Evolutionary conservation across 2,329 filamentous ascomycete species (phyloP).

Genomic region (Paraphoma sp.): DNA sequence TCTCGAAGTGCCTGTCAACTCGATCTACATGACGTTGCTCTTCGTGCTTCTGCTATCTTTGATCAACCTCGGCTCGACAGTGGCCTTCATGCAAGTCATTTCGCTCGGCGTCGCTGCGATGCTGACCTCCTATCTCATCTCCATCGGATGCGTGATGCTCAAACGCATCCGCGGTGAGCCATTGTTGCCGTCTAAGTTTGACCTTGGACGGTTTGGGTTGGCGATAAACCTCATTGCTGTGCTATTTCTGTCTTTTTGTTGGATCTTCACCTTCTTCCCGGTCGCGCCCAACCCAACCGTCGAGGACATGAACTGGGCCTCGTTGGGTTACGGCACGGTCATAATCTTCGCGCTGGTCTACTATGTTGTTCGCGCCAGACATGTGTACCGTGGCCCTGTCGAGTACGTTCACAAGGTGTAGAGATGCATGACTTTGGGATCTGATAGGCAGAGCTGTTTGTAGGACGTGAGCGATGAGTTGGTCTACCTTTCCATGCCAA

Average conservation of each 20-base stretch:
- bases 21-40: conserved; percentile 49
- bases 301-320: conserved; percentile 54
- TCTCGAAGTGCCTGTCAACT: conserved; percentile 45
- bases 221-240: conserved; percentile 50
- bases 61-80: conserved; percentile 55
- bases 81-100: conserved; percentile 22
- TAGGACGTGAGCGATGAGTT: no score
- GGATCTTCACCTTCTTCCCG: conserved; percentile 53
- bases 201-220: conserved; percentile 53
- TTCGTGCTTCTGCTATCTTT: conserved; percentile 51
- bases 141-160: conserved; percentile 54
- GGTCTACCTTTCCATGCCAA: no score
- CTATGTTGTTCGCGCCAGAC: conserved; percentile 47
- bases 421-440: not conserved
- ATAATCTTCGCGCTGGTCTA: conserved; percentile 50
- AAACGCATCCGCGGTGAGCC: conserved; percentile 51
- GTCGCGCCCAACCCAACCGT: conserved; percentile 15
- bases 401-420: conserved; percentile 17
- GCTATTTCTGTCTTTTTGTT: conserved; percentile 46
- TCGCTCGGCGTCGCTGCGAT: conserved; percentile 20
- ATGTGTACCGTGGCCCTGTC: conserved; percentile 44
- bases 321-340: conserved; percentile 50
- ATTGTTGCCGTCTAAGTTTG: conserved; percentile 54
- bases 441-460: no score
- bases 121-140: conserved; percentile 38